Conservation (phyloP, 768 basidiomycete genomes). For the Albatrellus ellisii region DNA sequence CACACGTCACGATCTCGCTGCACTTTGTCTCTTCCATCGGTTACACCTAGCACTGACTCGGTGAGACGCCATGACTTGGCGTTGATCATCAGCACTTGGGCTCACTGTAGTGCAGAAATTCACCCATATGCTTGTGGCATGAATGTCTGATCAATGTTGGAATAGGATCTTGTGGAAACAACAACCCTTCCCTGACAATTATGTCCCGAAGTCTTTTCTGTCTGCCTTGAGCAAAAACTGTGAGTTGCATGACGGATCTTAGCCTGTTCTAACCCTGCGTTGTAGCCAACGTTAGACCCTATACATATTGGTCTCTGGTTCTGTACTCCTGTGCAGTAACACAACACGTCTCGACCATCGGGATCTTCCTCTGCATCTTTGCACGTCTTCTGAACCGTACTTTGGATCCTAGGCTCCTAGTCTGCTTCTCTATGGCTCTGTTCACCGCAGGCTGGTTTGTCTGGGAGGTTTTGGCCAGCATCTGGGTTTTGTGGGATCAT, state of each 20-base stretch:
- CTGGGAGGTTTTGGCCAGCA: slow-evolving; percentile 44
- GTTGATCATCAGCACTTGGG: no score
- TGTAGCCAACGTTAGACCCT: slow-evolving; percentile 68
- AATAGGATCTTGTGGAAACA: slow-evolving; percentile 69
- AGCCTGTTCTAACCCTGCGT: background rate
- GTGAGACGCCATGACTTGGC: no score
- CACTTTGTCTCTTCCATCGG: no score
- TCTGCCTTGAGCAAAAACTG: slow-evolving; percentile 69
- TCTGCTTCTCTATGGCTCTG: slow-evolving; percentile 47
- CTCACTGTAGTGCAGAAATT: no score
- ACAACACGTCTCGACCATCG: slow-evolving; percentile 72
- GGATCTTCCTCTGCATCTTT: slow-evolving; percentile 75
- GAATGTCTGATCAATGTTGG: slow-evolving; percentile 26
- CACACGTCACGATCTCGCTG: no score
- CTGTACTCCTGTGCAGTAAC: slow-evolving; percentile 62
- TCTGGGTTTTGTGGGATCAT: slow-evolving; percentile 21
- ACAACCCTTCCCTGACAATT: slow-evolving; percentile 72
- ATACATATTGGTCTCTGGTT: slow-evolving; percentile 65
- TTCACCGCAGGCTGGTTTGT: slow-evolving; percentile 47
- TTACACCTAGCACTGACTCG: no score
- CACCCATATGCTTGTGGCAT: background rate
- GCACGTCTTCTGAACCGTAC: slow-evolving; percentile 47
- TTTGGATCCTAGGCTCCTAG: slow-evolving; percentile 56
- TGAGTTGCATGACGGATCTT: slow-evolving; percentile 25
- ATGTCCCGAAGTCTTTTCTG: slow-evolving; percentile 71